These are phyloP conservation scores for Phaseolus coccineus DNA, from an alignment of 331 rosid genomes.

Conservation along the genomic window DNA sequence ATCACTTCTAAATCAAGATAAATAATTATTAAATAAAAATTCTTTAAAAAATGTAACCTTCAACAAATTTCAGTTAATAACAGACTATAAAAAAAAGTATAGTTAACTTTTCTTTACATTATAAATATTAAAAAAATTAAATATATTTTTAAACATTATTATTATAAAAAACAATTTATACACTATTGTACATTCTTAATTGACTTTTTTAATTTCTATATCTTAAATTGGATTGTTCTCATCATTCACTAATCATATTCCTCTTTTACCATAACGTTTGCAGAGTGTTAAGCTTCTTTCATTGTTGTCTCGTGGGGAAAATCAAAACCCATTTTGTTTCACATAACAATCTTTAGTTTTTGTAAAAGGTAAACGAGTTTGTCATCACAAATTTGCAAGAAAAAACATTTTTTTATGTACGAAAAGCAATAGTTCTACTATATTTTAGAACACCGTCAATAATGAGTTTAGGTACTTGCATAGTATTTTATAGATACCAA, in stretches of 20 bases:
- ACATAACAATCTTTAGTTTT: background rate
- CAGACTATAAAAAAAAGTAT: no score
- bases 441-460: background rate
- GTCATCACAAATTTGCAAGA: slow-evolving; percentile 1
- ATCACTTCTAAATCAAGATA: no score
- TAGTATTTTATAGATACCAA: background rate
- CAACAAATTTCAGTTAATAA: no score
- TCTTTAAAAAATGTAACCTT: no score
- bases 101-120: background rate
- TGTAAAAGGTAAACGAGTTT: background rate
- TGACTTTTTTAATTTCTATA: background rate
- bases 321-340: background rate
- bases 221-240: background rate
- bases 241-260: slow-evolving; percentile 16
- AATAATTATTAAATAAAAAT: no score
- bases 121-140: background rate
- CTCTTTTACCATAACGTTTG: slow-evolving; percentile 2
- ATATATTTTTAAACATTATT: background rate
- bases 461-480: background rate
- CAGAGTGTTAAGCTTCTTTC: background rate
- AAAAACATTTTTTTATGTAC: background rate
- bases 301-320: background rate
- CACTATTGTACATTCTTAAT: background rate
- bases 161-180: background rate
- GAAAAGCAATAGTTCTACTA: background rate